phyloP scores from a whole-genome alignment of 345 rosid genomes.

The Gossypioides kirkii region DNA sequence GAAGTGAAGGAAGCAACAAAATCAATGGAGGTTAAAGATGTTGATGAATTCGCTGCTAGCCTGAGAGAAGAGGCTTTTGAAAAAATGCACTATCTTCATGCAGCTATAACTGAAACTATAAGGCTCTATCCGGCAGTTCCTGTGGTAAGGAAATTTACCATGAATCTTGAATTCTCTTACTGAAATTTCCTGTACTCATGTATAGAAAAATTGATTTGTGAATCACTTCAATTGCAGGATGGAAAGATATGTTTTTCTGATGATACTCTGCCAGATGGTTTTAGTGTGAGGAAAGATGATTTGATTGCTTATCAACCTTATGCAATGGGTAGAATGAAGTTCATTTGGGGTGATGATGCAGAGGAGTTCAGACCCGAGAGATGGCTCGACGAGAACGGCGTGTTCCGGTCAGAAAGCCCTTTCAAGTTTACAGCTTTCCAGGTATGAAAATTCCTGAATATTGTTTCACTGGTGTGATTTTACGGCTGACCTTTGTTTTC shows the following conservation, averaged over 20 bases:
- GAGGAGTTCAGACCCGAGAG: constrained; percentile 48
- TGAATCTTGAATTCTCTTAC: not conserved
- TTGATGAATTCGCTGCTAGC: constrained; percentile 28
- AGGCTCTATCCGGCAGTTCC: constrained; percentile 58
- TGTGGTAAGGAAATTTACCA: constrained; percentile 33
- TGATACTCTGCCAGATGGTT: constrained; percentile 63
- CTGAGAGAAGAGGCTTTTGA: constrained; percentile 38
- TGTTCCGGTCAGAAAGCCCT: constrained; percentile 41
- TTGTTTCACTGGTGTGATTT: not conserved
- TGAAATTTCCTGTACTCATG: too few species aligned
- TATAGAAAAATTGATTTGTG: not conserved
- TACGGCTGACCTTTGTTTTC: not conserved
- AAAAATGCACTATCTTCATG: constrained; percentile 56
- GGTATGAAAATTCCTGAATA: constrained; percentile 20
- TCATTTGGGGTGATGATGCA: constrained; percentile 52
- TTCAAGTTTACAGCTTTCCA: constrained; percentile 62
- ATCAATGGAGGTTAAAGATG: constrained; percentile 7
- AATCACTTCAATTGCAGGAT: constrained; percentile 30
- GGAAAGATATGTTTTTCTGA: constrained; percentile 49
- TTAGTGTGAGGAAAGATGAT: constrained; percentile 46
- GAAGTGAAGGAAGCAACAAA: constrained; percentile 31
- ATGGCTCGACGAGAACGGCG: constrained; percentile 46
- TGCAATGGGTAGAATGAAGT: constrained; percentile 69
- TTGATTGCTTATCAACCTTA: constrained; percentile 47
- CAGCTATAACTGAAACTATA: constrained; percentile 54